phyloP scores from a whole-genome alignment of 768 basidiomycete genomes.

The Boletales sp. region DNA sequence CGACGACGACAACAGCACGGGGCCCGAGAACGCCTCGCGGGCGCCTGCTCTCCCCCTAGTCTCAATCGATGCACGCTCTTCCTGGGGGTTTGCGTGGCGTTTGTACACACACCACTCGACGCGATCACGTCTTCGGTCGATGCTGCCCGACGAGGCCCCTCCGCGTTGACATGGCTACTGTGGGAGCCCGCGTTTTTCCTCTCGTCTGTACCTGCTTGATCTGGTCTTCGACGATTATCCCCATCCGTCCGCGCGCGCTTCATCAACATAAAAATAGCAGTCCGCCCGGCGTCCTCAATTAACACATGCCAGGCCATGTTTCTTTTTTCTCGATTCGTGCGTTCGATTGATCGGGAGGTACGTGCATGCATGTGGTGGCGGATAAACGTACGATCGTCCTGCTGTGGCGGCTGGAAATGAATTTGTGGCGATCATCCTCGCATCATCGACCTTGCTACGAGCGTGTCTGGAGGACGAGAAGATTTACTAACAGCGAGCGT shows the following conservation, averaged over 20 bases:
- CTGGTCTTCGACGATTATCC: background rate
- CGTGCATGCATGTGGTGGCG: background rate
- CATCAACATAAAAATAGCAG: background rate
- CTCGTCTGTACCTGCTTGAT: background rate
- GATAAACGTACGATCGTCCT: slow-evolving; percentile 3
- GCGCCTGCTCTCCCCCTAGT: too few relatives aligned
- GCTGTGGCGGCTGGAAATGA: slow-evolving; percentile 9
- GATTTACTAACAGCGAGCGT: background rate
- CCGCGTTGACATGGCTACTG: slow-evolving; percentile 18
- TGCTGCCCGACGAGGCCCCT: background rate
- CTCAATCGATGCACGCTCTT: background rate
- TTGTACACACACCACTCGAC: background rate
- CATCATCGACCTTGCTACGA: background rate
- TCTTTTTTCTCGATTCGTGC: background rate
- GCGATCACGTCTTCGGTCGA: slow-evolving; percentile 1
- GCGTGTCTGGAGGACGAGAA: background rate
- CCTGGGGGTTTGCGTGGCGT: slow-evolving; percentile 7
- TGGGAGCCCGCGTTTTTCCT: background rate
- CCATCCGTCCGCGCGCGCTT: background rate
- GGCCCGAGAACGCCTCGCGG: too few relatives aligned
- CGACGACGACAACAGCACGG: too few relatives aligned
- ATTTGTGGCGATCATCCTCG: slow-evolving; percentile 9
- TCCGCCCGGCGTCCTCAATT: background rate
- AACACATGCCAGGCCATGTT: background rate
- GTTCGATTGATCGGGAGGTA: background rate